phyloP scores from a whole-genome alignment of 441 rosid genomes.

The Adansonia rubrostipa region DNA sequence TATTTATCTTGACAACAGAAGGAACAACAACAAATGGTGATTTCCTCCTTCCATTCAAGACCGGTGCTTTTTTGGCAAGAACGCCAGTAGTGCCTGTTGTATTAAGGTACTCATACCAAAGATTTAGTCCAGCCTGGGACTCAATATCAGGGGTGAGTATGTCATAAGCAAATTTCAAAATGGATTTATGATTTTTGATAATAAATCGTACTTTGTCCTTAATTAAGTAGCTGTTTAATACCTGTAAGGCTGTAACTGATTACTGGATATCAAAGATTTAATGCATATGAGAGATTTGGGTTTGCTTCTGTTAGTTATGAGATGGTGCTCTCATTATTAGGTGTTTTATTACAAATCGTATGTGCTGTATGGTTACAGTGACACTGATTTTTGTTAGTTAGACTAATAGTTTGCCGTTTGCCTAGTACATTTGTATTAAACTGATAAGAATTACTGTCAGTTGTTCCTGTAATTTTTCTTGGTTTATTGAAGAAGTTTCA shows the following conservation, averaged over 20 bases:
- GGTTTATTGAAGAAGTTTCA: neutral
- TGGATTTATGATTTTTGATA: neutral
- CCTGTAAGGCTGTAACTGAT: neutral
- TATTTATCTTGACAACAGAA: slow-evolving; percentile 56
- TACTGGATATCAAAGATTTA: neutral
- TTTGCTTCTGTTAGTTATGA: neutral
- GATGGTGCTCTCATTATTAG: neutral
- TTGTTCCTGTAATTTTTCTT: neutral
- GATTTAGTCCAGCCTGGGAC: slow-evolving; percentile 98
- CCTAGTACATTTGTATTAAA: neutral
- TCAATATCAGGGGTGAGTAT: slow-evolving; percentile 88
- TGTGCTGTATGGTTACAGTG: neutral
- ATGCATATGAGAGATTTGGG: neutral
- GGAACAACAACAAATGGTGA: slow-evolving; percentile 98
- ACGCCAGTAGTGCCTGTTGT: slow-evolving; percentile 92
- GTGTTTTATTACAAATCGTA: neutral
- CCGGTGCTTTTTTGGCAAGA: slow-evolving; percentile 94
- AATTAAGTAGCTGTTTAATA: neutral
- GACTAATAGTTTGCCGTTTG: neutral
- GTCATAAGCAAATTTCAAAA: slow-evolving; percentile 21
- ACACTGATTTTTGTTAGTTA: neutral
- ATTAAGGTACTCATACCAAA: slow-evolving; percentile 76
- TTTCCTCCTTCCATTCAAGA: slow-evolving; percentile 92
- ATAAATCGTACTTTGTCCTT: neutral
- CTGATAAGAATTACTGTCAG: neutral